Base-by-base conservation (phyloP, 345 rosid genomes). In the Xanthoceras sorbifolium region DNA sequence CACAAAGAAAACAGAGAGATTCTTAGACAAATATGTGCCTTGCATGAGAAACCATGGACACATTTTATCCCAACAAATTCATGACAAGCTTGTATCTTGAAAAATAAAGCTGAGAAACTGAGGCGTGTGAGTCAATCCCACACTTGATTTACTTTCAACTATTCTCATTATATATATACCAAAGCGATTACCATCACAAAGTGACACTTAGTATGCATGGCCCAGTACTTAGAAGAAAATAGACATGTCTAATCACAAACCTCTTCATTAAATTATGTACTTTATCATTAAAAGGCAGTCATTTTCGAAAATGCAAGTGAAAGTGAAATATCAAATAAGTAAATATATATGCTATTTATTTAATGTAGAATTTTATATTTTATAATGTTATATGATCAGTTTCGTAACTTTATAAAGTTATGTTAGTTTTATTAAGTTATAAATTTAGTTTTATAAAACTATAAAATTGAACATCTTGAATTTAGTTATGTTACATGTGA, bases 111-210 rank as follows among this genome's bases (percentile, higher is more conserved):
- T 11, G 15, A 57, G n/a, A n/a, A n/a, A n/a, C n/a, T 55, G 50
- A 1, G 64, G 36, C 10, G 64, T 61, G 15, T 11, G 68, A 60
- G 59, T 42, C 42, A 26, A 73, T 73, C 11, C 76, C 26, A 23
- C 25, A 25, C 67, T 60, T 26, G 0, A 71, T 70, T 70, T 11
- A 44, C 72, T 31, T 57, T 34, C 25, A 22, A 59, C 36, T 59
- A 23, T 72, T 72, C 23, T 72, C 54, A 36, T 59, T 22, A 54
- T 70, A 10, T 52, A 29, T 71, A 23, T 71, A n/a, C 64, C 74
- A 57, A 31, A 55, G 34, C 61, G 11, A 71, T 9, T 31, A 22
- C 50, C 8, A 54, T 32, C 12, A 71, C 25, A 52, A 54, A 31
- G 38, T 46, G 63, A 12, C 74, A 31, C 63, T 54, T 54, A 20